Conservation (phyloP, 148 eudicot species). For the Euryodendron excelsum region DNA sequence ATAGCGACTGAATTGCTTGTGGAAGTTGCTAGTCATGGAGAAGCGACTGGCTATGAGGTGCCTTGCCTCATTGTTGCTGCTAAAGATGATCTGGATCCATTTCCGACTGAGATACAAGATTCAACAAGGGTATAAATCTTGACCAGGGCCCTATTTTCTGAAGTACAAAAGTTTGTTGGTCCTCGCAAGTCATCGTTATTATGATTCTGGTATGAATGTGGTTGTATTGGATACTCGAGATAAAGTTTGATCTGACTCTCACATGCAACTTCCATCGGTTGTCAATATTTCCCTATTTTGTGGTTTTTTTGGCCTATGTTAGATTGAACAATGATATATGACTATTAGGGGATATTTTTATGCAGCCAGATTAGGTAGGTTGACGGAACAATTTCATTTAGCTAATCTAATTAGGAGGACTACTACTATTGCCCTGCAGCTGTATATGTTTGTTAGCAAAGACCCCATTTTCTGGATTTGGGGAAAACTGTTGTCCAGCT, state of each 20-base stretch:
- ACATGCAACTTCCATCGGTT: not conserved
- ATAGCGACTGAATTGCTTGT: constrained; percentile 70
- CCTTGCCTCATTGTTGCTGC: constrained; percentile 91
- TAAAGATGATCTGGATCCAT: constrained; percentile 77
- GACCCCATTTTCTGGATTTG: not conserved
- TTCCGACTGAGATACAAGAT: constrained; percentile 67
- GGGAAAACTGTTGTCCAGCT: not conserved
- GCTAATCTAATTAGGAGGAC: not conserved
- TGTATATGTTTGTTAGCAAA: not conserved
- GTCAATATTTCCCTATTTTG: not conserved
- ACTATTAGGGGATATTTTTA: no score
- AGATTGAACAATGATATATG: no score
- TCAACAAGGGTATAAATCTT: constrained; percentile 63
- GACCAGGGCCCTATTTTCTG: not conserved
- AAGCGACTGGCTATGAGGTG: constrained; percentile 78
- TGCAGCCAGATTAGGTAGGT: not conserved
- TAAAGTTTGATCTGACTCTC: not conserved
- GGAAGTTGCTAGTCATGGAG: constrained; percentile 86
- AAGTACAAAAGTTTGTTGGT: not conserved
- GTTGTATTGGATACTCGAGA: not conserved
- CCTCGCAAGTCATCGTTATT: not conserved
- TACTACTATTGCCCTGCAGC: not conserved
- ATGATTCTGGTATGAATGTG: not conserved
- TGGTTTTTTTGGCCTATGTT: not conserved
- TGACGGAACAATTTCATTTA: not conserved